A percentile compares a stretch with the other conserved stretches of the same genome.
phyloP scores from a whole-genome alignment of 176 grass and related monocot species.

The Poa pratensis region DNA sequence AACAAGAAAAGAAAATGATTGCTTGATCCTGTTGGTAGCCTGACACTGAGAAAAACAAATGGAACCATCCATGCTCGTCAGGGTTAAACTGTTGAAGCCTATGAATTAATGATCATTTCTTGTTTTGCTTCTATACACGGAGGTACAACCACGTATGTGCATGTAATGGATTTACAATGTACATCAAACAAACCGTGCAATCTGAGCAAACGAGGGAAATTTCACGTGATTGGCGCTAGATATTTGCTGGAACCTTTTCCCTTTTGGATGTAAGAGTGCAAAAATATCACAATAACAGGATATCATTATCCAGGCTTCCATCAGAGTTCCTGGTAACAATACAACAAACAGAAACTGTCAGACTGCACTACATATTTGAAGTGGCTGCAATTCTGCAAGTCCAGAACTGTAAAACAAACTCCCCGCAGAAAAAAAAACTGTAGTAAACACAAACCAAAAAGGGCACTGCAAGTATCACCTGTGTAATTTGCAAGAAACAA shows the following conservation, averaged over 20 bases:
- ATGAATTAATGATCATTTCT: not conserved
- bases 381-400: not conserved
- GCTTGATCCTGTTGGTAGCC: not conserved
- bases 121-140: not conserved
- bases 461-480: not conserved
- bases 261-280: not conserved
- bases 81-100: conserved; percentile 21
- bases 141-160: not conserved
- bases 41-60: not conserved
- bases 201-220: conserved; percentile 21
- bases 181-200: not conserved
- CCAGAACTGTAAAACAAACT: too few relatives aligned
- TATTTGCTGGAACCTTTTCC: not conserved
- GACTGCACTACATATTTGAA: not conserved
- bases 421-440: too few relatives aligned
- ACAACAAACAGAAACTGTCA: conserved; percentile 12
- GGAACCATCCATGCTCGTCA: not conserved
- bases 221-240: not conserved
- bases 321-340: conserved; percentile 27
- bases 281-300: not conserved
- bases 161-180: conserved; percentile 5
- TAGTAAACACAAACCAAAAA: not conserved
- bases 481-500: conserved; percentile 1
- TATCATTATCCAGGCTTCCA: not conserved
- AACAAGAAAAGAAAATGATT: not conserved